Percentiles rank a stretch among this genome's conserved stretches.
phyloP scores from a whole-genome alignment of 2,329 filamentous ascomycete genomes.

The Fusarium kyushuense region DNA sequence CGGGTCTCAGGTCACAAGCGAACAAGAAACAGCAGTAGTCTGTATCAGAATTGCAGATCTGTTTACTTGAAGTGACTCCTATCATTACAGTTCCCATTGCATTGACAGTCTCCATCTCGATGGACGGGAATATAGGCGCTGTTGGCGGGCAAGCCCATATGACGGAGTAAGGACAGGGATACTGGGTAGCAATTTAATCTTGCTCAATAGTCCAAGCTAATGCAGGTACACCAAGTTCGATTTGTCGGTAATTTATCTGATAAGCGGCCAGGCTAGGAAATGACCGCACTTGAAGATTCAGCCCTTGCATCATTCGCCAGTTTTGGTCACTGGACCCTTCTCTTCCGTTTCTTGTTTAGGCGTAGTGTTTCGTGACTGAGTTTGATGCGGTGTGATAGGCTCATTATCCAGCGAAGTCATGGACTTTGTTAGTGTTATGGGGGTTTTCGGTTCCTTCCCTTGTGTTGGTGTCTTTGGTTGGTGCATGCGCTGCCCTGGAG shows the following conservation, averaged over 20 bases:
- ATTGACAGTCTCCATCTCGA: not conserved
- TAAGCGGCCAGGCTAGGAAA: constrained; percentile 28
- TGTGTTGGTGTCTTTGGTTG: not conserved
- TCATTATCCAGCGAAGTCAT: not conserved
- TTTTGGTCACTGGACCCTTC: constrained; percentile 26
- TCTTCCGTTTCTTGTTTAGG: constrained; percentile 23
- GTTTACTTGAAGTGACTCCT: constrained; percentile 17
- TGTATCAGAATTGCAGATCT: constrained; percentile 24
- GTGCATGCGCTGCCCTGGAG: constrained; percentile 20
- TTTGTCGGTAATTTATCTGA: constrained; percentile 35
- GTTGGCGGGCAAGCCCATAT: constrained; percentile 3
- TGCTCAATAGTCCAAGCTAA: constrained; percentile 31
- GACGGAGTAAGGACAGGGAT: constrained; percentile 17
- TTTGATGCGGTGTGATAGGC: constrained; percentile 19
- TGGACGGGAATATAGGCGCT: not conserved
- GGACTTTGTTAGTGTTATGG: not conserved
- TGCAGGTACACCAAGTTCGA: constrained; percentile 37
- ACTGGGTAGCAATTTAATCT: constrained; percentile 35
- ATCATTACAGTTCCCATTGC: not conserved
- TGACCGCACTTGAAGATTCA: constrained; percentile 25
- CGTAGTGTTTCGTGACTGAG: not conserved
- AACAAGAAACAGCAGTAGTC: constrained; percentile 14
- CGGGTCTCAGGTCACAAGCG: constrained; percentile 24
- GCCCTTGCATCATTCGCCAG: constrained; percentile 22
- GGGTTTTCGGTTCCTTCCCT: not conserved